These are phyloP conservation scores for Cicer chorassanicum DNA, from an alignment of 306 rosid species.

Conservation along the genomic window DNA sequence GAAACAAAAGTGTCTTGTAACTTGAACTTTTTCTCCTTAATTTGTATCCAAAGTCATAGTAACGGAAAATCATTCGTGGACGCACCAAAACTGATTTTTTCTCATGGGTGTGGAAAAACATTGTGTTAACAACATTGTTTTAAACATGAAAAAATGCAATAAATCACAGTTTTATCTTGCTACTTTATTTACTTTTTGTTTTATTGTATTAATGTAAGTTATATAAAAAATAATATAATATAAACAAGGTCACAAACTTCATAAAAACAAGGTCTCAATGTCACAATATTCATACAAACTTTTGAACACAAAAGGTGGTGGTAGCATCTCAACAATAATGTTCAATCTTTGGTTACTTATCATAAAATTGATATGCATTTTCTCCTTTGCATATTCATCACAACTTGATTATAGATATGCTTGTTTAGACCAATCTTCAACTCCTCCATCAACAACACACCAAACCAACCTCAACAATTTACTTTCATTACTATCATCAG, in stretches of 20 bases:
- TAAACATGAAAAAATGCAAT: background rate
- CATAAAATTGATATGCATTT: slow-evolving; percentile 22
- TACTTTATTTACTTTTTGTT: background rate
- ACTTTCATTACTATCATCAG: slow-evolving; percentile 35
- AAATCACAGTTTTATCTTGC: background rate
- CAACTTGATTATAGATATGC: slow-evolving; percentile 49
- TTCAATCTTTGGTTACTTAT: slow-evolving; percentile 31
- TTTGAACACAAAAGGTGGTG: background rate
- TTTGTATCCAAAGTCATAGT: background rate
- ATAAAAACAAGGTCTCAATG: background rate
- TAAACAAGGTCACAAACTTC: no score
- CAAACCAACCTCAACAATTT: slow-evolving; percentile 49
- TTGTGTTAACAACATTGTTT: background rate
- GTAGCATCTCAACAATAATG: slow-evolving; percentile 31
- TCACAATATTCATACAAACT: background rate
- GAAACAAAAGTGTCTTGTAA: background rate
- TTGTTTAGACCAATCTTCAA: slow-evolving; percentile 49
- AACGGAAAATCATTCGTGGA: background rate
- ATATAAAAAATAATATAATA: no score
- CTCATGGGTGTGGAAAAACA: background rate
- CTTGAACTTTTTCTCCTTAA: background rate
- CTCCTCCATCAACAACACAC: slow-evolving; percentile 39
- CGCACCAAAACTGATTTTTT: background rate
- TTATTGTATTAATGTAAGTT: no score
- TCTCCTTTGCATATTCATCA: slow-evolving; percentile 9